These are phyloP conservation scores for Cucumis melo DNA, from an alignment of 306 rosid genomes.

Conservation along the genomic window DNA sequence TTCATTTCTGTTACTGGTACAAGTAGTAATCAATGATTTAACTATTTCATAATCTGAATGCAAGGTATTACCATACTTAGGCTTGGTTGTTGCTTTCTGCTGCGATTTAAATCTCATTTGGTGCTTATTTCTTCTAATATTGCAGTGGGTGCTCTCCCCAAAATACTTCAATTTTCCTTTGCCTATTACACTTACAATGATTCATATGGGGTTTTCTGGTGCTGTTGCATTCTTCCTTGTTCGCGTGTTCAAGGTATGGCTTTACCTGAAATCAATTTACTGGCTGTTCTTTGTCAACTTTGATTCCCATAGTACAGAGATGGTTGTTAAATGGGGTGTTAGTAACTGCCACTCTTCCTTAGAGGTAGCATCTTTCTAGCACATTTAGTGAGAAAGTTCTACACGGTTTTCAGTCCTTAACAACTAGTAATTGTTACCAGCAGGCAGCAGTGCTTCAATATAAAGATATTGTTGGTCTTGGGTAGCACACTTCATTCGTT, in stretches of 20 bases:
- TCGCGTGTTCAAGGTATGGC: constrained; percentile 76
- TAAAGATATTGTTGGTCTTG: neutral
- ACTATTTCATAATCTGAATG: neutral
- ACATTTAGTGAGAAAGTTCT: neutral
- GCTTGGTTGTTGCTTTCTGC: neutral
- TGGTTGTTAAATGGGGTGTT: neutral
- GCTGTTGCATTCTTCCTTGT: constrained; percentile 78
- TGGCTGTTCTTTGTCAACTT: neutral
- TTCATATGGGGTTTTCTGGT: constrained; percentile 95
- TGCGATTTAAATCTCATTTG: neutral
- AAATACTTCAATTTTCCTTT: constrained; percentile 83
- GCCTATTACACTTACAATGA: constrained; percentile 92
- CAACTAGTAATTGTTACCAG: neutral
- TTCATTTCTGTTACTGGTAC: neutral
- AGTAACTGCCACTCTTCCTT: neutral
- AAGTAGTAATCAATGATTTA: neutral
- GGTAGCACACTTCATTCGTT: neutral
- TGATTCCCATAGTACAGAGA: neutral
- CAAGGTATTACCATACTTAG: neutral
- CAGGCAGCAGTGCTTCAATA: neutral
- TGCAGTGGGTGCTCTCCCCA: constrained; percentile 97
- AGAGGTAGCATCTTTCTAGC: neutral
- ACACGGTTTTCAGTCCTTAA: neutral
- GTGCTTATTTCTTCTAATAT: neutral
- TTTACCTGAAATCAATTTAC: neutral